phyloP scores from a whole-genome alignment of 1,284 basidiomycete genomes.

The Leccinum insolens region DNA sequence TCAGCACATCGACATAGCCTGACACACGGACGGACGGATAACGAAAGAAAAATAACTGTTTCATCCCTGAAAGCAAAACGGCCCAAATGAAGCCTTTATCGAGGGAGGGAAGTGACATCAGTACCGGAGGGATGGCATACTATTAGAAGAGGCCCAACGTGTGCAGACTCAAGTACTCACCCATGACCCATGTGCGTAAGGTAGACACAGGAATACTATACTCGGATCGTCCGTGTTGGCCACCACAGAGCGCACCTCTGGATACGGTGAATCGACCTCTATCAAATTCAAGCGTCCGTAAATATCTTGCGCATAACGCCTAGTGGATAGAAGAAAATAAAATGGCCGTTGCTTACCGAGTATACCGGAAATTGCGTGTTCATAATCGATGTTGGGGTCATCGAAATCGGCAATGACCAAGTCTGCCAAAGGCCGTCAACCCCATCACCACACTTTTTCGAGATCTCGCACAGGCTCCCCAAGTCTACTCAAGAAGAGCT shows the following conservation, averaged over 20 bases:
- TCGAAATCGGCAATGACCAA: conserved; percentile 43
- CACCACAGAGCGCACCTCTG: conserved; percentile 77
- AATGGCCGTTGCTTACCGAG: conserved; percentile 27
- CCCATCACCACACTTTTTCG: neutral
- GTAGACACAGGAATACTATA: conserved; percentile 56
- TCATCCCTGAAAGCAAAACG: conserved; percentile 59
- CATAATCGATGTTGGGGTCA: conserved; percentile 67
- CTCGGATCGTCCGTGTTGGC: conserved; percentile 70
- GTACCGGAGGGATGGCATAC: neutral
- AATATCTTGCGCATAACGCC: neutral
- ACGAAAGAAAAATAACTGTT: conserved; percentile 61
- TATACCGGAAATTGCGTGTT: conserved; percentile 41
- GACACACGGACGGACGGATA: conserved; percentile 57
- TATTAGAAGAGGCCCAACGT: neutral
- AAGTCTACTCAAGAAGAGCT: too few species aligned
- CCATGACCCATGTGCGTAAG: conserved; percentile 67
- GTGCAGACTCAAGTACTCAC: conserved; percentile 32
- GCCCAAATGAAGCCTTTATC: conserved; percentile 46
- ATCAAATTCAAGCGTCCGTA: neutral
- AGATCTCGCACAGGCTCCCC: neutral
- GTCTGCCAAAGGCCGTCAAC: conserved; percentile 14
- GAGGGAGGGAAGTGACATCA: neutral
- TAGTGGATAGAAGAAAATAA: neutral
- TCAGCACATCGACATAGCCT: conserved; percentile 61
- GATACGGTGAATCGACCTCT: conserved; percentile 68